phyloP scores from a whole-genome alignment of 1,139 yeast genomes.

The Martiniozyma asiatica region DNA sequence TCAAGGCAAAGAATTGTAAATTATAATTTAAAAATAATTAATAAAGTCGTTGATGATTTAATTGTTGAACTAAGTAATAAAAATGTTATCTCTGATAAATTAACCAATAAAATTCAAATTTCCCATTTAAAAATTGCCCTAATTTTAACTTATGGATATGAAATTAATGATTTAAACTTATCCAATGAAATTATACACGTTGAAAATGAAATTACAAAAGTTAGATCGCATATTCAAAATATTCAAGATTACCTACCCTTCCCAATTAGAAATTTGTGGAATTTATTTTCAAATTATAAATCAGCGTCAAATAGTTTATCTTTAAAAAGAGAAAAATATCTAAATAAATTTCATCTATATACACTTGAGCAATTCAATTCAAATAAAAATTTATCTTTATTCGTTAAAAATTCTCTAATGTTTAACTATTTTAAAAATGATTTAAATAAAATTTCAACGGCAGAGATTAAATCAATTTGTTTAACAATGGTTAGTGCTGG shows the following conservation, averaged over 20 bases:
- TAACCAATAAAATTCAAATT: slow-evolving; percentile 26
- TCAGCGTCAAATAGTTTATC: slow-evolving; percentile 28
- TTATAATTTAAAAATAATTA: slow-evolving; percentile 29
- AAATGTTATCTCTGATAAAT: slow-evolving; percentile 2
- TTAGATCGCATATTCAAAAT: slow-evolving; percentile 54
- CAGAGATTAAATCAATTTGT: slow-evolving; percentile 51
- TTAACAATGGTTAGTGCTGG: slow-evolving; percentile 76
- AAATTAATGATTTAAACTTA: slow-evolving; percentile 22
- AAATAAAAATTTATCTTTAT: slow-evolving; percentile 2
- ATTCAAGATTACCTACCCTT: slow-evolving; percentile 49
- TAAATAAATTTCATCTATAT: slow-evolving; percentile 27
- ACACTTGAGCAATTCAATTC: slow-evolving; percentile 11
- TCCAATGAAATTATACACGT: slow-evolving; percentile 47
- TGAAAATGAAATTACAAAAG: slow-evolving; percentile 52
- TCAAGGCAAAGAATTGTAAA: slow-evolving; percentile 27
- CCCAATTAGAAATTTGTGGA: slow-evolving; percentile 25
- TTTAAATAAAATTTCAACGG: slow-evolving; percentile 9
- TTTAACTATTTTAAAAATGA: slow-evolving; percentile 15
- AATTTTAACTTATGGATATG: slow-evolving; percentile 47
- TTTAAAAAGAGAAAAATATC: slow-evolving; percentile 41
- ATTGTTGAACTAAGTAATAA: slow-evolving; percentile 9
- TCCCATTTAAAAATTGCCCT: slow-evolving; percentile 49
- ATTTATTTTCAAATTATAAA: slow-evolving; percentile 20
- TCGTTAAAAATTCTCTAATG: slow-evolving; percentile 18
- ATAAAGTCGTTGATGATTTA: slow-evolving; percentile 30